These are phyloP conservation scores for Tulasnella sp. DNA, from an alignment of 768 basidiomycete genomes.

Conservation along the genomic window DNA sequence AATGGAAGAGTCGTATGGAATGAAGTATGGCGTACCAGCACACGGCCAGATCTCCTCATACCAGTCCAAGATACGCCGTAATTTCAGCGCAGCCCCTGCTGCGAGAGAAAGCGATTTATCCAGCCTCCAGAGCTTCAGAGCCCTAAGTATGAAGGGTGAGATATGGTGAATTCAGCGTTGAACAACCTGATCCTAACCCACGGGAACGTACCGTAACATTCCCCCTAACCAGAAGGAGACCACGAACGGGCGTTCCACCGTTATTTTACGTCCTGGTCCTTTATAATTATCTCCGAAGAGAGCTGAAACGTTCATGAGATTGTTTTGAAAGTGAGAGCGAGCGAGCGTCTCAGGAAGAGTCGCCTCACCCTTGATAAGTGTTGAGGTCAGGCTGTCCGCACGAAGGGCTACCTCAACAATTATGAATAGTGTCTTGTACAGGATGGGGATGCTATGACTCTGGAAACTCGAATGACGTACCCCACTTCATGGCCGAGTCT, in stretches of 20 bases:
- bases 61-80: background rate
- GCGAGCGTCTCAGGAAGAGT: too few relatives aligned
- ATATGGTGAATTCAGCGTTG: background rate
- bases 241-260: too few relatives aligned
- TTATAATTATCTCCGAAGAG: background rate
- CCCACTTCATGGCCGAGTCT: background rate
- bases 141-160: background rate
- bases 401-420: background rate
- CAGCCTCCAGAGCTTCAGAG: background rate
- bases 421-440: too few relatives aligned
- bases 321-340: too few relatives aligned
- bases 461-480: background rate
- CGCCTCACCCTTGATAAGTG: too few relatives aligned
- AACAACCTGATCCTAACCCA: too few relatives aligned
- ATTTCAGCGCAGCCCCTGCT: background rate
- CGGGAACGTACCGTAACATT: background rate
- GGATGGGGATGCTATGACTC: background rate
- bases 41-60: background rate
- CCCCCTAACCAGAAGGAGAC: too few relatives aligned
- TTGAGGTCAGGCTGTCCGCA: too few relatives aligned
- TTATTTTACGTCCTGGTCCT: too few relatives aligned
- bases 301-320: too few relatives aligned
- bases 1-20: too few relatives aligned
- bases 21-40: background rate
- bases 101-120: background rate